These are phyloP conservation scores for Vitis hybrid DNA, from an alignment of 177 flowering plant genomes.

Conservation along the genomic window DNA sequence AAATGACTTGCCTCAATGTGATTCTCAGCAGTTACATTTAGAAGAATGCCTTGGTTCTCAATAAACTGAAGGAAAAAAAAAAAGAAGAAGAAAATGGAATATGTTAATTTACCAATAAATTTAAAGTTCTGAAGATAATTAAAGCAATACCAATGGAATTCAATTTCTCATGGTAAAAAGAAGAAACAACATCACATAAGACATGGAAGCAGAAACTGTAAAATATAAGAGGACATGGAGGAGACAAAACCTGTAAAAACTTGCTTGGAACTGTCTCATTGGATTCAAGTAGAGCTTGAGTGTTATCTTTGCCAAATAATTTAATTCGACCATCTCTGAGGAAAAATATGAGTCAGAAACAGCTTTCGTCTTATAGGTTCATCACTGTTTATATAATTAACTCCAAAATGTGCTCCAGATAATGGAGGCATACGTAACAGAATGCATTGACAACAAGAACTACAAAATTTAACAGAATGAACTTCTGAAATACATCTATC, in stretches of 20 bases:
- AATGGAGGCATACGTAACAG: too few species aligned
- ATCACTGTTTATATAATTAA: background rate
- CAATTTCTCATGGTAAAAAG: background rate
- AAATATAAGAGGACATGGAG: background rate
- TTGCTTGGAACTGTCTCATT: slow-evolving; percentile 63
- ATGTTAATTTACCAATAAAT: background rate
- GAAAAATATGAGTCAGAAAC: background rate
- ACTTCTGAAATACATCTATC: too few species aligned
- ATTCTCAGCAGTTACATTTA: slow-evolving; percentile 62
- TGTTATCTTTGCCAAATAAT: slow-evolving; percentile 63
- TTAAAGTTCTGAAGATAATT: background rate
- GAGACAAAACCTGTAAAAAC: slow-evolving; percentile 58
- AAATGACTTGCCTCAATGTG: slow-evolving; percentile 67
- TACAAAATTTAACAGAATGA: too few species aligned
- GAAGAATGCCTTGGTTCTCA: slow-evolving; percentile 69
- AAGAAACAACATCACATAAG: background rate
- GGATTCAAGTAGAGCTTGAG: slow-evolving; percentile 71
- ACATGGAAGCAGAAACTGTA: background rate
- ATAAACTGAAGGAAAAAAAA: slow-evolving; percentile 53
- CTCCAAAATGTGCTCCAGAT: background rate
- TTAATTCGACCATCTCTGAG: slow-evolving; percentile 84
- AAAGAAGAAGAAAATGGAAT: background rate
- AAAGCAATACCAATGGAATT: background rate
- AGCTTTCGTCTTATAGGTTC: background rate
- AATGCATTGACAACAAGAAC: too few species aligned